Percentiles rank a stretch among this genome's conserved stretches.
Conservation (phyloP, 1,284 basidiomycete species). For the Rhodotorula mucilaginosa region DNA sequence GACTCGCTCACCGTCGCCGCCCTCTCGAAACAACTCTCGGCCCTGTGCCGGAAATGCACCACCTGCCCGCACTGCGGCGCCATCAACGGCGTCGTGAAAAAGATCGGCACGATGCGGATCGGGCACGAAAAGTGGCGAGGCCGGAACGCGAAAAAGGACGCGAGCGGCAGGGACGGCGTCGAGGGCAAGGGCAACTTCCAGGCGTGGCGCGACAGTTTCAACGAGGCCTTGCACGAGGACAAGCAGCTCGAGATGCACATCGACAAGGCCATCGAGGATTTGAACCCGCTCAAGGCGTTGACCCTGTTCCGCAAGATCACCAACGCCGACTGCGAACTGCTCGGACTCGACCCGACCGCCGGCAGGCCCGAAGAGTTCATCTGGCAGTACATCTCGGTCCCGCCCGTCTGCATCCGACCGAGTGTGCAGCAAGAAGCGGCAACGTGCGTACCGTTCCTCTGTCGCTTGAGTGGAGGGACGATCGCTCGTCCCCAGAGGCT, state of each 20-base stretch:
- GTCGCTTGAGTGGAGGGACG: too few species aligned
- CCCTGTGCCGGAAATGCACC: conserved; percentile 80
- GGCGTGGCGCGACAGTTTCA: conserved; percentile 81
- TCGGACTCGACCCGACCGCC: conserved; percentile 83
- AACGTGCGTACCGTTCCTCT: conserved; percentile 47
- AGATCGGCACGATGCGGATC: conserved; percentile 90
- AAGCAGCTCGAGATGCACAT: conserved; percentile 83
- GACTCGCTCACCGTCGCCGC: conserved; percentile 90
- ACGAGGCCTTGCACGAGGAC: conserved; percentile 76
- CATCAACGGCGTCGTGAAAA: conserved; percentile 95
- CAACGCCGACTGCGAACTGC: conserved; percentile 93
- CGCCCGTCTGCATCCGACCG: conserved; percentile 94
- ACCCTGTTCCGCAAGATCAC: conserved; percentile 92
- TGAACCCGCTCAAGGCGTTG: conserved; percentile 91
- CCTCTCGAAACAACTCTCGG: conserved; percentile 84
- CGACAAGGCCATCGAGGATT: conserved; percentile 87
- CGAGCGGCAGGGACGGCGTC: conserved; percentile 49
- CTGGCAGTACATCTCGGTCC: conserved; percentile 99
- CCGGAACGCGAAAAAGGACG: conserved; percentile 86
- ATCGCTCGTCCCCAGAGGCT: background rate
- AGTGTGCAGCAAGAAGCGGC: conserved; percentile 96
- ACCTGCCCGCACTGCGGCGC: conserved; percentile 92
- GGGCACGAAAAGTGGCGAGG: conserved; percentile 97
- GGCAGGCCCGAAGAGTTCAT: conserved; percentile 96
- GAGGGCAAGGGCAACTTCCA: conserved; percentile 51